These are phyloP conservation scores for Omphalea diandra DNA, from an alignment of 441 rosid species.

Conservation along the genomic window DNA sequence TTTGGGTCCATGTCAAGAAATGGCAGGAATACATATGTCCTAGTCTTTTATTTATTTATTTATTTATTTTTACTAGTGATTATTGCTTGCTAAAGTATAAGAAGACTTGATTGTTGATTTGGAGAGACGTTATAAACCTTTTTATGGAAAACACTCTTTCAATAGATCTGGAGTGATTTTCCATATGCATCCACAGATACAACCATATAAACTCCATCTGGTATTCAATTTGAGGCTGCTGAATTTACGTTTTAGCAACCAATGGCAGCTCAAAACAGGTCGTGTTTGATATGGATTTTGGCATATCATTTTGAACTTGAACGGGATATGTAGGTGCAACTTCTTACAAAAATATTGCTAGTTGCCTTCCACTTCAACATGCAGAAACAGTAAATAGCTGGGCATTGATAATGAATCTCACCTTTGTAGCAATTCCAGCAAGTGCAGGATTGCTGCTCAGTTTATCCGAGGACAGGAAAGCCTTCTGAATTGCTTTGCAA, in stretches of 20 bases:
- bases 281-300: background rate
- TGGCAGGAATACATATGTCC: no score
- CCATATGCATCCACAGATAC: background rate
- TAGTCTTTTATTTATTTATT: no score
- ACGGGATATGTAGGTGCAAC: background rate
- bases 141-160: no score
- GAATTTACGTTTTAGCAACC: background rate
- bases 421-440: constrained; percentile 58
- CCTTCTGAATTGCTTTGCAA: constrained; percentile 66
- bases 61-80: no score
- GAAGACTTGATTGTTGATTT: no score
- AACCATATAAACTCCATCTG: no score
- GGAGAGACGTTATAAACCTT: no score
- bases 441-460: constrained; percentile 56
- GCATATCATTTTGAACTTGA: background rate
- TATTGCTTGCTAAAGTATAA: no score
- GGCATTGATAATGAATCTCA: constrained; percentile 24
- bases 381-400: background rate
- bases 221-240: background rate
- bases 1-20: no score
- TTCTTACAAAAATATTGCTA: background rate
- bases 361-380: background rate
- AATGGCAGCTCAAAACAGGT: background rate
- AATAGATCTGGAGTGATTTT: background rate
- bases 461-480: constrained; percentile 52